These are phyloP conservation scores for Aspergillus ochraceoroseus DNA, from an alignment of 2,329 filamentous ascomycete species.

Conservation along the genomic window DNA sequence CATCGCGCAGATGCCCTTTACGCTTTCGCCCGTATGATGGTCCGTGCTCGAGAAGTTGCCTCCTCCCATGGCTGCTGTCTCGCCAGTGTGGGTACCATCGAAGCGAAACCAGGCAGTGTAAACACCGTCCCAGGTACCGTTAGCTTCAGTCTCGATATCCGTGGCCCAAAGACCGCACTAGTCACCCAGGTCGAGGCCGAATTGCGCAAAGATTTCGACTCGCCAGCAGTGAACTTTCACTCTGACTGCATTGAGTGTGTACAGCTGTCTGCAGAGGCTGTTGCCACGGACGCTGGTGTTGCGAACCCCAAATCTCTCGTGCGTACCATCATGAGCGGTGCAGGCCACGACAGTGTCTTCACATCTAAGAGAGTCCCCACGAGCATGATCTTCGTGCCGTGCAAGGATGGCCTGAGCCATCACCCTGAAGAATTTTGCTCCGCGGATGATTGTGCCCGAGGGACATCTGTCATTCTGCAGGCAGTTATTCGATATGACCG, in stretches of 20 bases:
- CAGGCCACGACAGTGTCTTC: constrained; percentile 63
- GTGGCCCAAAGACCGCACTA: constrained; percentile 53
- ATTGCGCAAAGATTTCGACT: constrained; percentile 55
- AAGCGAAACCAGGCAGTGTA: constrained; percentile 61
- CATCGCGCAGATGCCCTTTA: constrained; percentile 65
- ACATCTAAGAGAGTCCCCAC: constrained; percentile 57
- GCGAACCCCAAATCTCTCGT: constrained; percentile 41
- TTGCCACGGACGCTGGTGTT: constrained; percentile 50
- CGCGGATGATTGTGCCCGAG: constrained; percentile 55
- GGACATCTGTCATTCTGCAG: constrained; percentile 44
- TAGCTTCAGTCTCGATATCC: constrained; percentile 63
- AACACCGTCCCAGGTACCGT: constrained; percentile 69
- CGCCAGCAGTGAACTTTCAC: constrained; percentile 60
- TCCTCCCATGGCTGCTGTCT: constrained; percentile 56
- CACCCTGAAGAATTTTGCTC: constrained; percentile 60
- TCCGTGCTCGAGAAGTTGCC: constrained; percentile 61
- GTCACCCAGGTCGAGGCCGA: constrained; percentile 56
- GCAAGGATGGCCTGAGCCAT: constrained; percentile 59
- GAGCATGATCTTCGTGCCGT: constrained; percentile 64
- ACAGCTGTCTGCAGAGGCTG: constrained; percentile 53
- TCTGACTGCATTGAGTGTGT: constrained; percentile 63
- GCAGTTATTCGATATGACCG: constrained; percentile 35
- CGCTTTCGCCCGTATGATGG: constrained; percentile 62
- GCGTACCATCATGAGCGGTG: constrained; percentile 56
- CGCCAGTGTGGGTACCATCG: constrained; percentile 66